These are phyloP conservation scores for Starmera stellimalicola DNA, from an alignment of 1,139 yeast genomes.

Conservation along the genomic window DNA sequence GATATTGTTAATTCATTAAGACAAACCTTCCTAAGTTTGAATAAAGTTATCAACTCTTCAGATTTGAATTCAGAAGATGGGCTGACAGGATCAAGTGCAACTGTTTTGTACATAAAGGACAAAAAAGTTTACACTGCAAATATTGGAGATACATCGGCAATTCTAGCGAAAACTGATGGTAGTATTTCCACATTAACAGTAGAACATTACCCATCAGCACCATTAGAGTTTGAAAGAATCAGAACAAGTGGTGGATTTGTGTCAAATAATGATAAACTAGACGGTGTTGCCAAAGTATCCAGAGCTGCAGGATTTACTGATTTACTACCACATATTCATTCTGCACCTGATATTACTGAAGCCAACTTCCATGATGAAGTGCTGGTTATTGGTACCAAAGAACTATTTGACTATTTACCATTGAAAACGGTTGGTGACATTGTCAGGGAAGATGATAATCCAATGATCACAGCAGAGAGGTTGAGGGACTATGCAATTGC, in stretches of 20 bases:
- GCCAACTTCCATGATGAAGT: conserved; percentile 68
- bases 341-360: conserved; percentile 73
- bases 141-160: conserved; percentile 83
- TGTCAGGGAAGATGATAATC: conserved; percentile 71
- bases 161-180: conserved; percentile 74
- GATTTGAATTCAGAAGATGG: conserved; percentile 52
- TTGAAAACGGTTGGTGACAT: conserved; percentile 87
- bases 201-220: conserved; percentile 76
- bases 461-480: conserved; percentile 89
- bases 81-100: conserved; percentile 77
- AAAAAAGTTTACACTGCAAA: conserved; percentile 72
- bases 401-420: conserved; percentile 77
- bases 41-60: conserved; percentile 64
- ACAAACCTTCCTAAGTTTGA: conserved; percentile 68
- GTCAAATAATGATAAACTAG: conserved; percentile 75
- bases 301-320: conserved; percentile 90
- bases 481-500: conserved; percentile 90
- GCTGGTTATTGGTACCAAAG: conserved; percentile 77
- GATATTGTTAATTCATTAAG: conserved; percentile 59
- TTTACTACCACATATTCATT: conserved; percentile 78
- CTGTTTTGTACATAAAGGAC: conserved; percentile 71
- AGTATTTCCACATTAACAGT: conserved; percentile 65
- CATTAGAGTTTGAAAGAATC: conserved; percentile 77
- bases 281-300: conserved; percentile 74
- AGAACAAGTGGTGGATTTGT: conserved; percentile 90